Percentiles rank a stretch among this genome's conserved stretches.
phyloP scores from a whole-genome alignment of 495 filamentous ascomycete genomes.

The Podospora didyma region DNA sequence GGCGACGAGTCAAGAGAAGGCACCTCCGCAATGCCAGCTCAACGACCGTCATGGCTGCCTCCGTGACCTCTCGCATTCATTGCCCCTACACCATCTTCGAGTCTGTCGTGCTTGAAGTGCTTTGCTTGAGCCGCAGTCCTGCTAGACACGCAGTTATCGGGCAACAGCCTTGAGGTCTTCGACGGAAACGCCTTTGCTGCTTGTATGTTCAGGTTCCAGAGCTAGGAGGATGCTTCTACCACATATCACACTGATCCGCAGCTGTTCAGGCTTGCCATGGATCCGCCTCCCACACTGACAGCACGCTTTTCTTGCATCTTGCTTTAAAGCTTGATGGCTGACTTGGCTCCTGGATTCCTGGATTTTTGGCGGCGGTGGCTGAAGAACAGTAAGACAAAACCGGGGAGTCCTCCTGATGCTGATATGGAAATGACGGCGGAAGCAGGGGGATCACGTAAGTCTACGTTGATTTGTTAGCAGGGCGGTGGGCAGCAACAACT shows the following conservation, averaged over 20 bases:
- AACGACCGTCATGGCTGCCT: not conserved
- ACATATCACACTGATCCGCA: too few species aligned
- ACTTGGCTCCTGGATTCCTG: not conserved
- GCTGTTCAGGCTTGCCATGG: too few species aligned
- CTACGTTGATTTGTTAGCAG: not conserved
- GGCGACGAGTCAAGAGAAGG: not conserved
- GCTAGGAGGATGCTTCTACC: too few species aligned
- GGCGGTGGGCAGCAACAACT: too few species aligned
- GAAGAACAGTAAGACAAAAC: not conserved
- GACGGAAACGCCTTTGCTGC: not conserved
- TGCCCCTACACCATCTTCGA: not conserved
- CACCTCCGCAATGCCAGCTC: not conserved
- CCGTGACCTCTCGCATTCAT: not conserved
- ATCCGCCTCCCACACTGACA: too few species aligned
- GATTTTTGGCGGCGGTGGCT: not conserved
- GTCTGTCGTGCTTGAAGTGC: not conserved
- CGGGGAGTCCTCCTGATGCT: not conserved
- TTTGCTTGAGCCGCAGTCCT: not conserved
- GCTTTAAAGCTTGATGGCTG: not conserved
- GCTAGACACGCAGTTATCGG: not conserved
- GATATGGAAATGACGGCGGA: not conserved
- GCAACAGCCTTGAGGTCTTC: not conserved
- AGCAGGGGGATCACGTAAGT: not conserved
- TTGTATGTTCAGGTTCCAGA: not conserved
- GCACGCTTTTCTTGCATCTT: not conserved